These are phyloP conservation scores for Metarhizium anisopliae DNA, from an alignment of 2,329 filamentous ascomycete genomes.

Conservation along the genomic window DNA sequence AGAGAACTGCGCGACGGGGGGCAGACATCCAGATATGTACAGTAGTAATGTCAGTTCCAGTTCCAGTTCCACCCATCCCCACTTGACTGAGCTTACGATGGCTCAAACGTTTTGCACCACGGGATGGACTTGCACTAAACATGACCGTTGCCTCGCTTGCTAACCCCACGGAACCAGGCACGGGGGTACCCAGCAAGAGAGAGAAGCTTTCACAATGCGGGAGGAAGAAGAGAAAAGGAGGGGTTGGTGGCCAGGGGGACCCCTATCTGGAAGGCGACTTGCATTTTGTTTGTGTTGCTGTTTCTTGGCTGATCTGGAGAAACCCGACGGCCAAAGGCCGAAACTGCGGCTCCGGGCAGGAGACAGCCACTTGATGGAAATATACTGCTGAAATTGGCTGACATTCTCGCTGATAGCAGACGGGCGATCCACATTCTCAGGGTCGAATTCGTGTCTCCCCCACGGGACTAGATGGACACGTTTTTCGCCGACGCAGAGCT, in stretches of 20 bases:
- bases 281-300: not conserved
- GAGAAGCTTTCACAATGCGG: not conserved
- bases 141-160: not conserved
- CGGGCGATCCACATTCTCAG: not conserved
- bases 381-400: not conserved
- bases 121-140: not conserved
- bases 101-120: not conserved
- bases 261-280: not conserved
- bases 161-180: not conserved
- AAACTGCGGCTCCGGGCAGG: not conserved
- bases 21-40: too few relatives aligned
- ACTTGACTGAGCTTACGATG: not conserved
- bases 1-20: not conserved
- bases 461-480: not conserved
- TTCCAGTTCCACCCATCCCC: not conserved
- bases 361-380: not conserved
- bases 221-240: not conserved
- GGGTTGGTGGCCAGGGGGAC: not conserved
- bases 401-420: not conserved
- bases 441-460: not conserved
- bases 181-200: not conserved
- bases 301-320: not conserved
- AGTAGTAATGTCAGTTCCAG: not conserved
- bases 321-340: not conserved
- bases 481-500: not conserved